These are phyloP conservation scores for Aureoboletus auriporus DNA, from an alignment of 768 basidiomycete genomes.

Conservation along the genomic window DNA sequence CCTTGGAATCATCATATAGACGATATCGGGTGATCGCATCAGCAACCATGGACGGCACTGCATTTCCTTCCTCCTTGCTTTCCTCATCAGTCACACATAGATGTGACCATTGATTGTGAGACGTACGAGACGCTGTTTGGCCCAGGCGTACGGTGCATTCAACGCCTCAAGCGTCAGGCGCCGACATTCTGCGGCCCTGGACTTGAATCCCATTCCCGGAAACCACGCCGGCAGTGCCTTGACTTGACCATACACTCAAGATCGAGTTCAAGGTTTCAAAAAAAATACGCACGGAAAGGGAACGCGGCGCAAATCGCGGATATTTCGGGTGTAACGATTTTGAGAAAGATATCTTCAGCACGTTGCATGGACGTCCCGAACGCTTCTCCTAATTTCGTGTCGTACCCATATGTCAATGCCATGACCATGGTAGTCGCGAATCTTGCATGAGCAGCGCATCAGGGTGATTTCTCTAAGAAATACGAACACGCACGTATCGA, in stretches of 20 bases:
- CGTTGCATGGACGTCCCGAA: conserved; percentile 9
- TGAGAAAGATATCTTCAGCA: conserved; percentile 7
- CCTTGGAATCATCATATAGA: background rate
- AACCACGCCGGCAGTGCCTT: conserved; percentile 20
- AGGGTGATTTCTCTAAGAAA: background rate
- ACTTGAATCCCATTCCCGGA: conserved; percentile 23
- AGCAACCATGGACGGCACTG: conserved; percentile 12
- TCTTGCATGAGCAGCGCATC: background rate
- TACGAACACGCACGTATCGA: conserved; percentile 5
- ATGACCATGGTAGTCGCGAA: conserved; percentile 7
- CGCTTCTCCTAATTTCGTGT: conserved; percentile 3
- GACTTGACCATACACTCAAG: conserved; percentile 8
- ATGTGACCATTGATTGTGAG: background rate
- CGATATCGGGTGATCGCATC: conserved; percentile 7
- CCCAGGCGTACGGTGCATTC: conserved; percentile 12
- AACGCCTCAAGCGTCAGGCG: conserved; percentile 1
- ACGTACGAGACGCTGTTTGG: conserved; percentile 6
- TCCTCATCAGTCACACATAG: background rate
- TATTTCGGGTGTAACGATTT: background rate
- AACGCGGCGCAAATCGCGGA: conserved; percentile 3
- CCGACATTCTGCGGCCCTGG: conserved; percentile 8
- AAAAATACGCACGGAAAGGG: conserved; percentile 8
- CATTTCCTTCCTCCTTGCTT: conserved; percentile 5
- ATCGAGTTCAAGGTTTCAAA: background rate
- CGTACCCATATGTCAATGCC: conserved; percentile 19